Evolutionary conservation across 2,329 filamentous ascomycete genomes (phyloP).

Genomic region (Rachicladosporium sp.): DNA sequence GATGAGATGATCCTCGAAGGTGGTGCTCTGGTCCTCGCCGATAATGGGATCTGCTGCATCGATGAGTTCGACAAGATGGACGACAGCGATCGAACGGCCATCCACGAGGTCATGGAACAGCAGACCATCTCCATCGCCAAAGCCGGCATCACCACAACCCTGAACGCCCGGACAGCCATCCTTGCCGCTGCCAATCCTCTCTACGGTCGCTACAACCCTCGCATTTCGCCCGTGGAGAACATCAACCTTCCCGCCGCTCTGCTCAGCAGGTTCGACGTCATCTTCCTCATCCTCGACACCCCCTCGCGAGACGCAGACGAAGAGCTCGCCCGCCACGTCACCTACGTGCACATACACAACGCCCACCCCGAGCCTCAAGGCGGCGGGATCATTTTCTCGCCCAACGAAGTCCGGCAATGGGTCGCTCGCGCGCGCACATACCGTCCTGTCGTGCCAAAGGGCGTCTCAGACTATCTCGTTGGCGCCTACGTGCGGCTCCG

Average conservation of each 20-base stretch:
- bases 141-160: constrained; percentile 89
- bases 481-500: constrained; percentile 93
- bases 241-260: constrained; percentile 98
- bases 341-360: constrained; percentile 94
- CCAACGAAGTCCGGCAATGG: constrained; percentile 89
- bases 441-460: constrained; percentile 72
- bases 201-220: constrained; percentile 95
- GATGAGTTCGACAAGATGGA: constrained; percentile 89
- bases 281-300: constrained; percentile 94
- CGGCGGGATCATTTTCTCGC: constrained; percentile 66
- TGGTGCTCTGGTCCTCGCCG: constrained; percentile 65
- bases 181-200: constrained; percentile 92
- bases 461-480: constrained; percentile 89
- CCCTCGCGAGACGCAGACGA: constrained; percentile 81
- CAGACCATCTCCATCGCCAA: constrained; percentile 80
- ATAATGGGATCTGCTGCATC: constrained; percentile 77
- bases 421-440: constrained; percentile 84
- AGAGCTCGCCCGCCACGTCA: constrained; percentile 88
- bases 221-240: constrained; percentile 93
- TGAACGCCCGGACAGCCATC: constrained; percentile 78
- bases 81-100: constrained; percentile 67
- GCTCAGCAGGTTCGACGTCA: constrained; percentile 89
- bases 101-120: constrained; percentile 83
- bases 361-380: constrained; percentile 65
- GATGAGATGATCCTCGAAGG: constrained; percentile 78